phyloP scores from a whole-genome alignment of 495 filamentous ascomycete species.

The Echria macrotheca region DNA sequence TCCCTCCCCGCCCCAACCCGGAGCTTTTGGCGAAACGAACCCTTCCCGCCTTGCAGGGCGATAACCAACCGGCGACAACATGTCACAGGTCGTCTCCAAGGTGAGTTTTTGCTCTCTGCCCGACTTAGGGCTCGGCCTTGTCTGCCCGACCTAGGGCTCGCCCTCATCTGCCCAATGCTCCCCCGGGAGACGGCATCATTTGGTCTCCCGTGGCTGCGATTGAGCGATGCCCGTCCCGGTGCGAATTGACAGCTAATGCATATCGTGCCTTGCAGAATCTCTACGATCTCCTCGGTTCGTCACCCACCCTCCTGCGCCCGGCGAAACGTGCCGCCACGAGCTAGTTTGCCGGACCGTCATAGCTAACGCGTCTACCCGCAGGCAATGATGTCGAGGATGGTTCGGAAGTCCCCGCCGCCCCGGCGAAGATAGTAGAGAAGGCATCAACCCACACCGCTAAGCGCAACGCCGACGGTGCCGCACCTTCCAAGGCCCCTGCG shows the following conservation, averaged over 20 bases:
- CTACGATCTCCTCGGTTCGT: constrained; percentile 79
- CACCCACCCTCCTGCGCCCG: too few species aligned
- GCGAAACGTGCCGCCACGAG: too few species aligned
- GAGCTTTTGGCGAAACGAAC: constrained; percentile 22
- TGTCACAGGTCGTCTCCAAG: constrained; percentile 62
- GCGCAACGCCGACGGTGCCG: constrained; percentile 79
- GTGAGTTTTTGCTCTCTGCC: constrained; percentile 32
- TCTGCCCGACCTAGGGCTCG: neutral
- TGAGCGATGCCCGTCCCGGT: too few species aligned
- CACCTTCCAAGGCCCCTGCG: constrained; percentile 46
- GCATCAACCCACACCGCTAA: constrained; percentile 71
- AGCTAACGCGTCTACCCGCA: constrained; percentile 26
- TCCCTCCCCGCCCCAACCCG: constrained; percentile 6
- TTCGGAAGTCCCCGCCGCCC: constrained; percentile 69
- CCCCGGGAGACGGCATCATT: neutral
- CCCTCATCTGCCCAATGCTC: neutral
- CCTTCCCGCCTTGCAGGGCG: constrained; percentile 25
- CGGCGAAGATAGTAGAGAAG: constrained; percentile 83
- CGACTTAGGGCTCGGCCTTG: neutral
- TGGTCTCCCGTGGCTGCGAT: neutral
- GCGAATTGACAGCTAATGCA: neutral
- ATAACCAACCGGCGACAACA: constrained; percentile 43
- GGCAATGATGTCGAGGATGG: constrained; percentile 91
- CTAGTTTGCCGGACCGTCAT: too few species aligned
- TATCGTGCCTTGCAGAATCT: constrained; percentile 54